Percentiles rank a stretch among this genome's conserved stretches.
These are phyloP conservation scores for Phyllosticta citriasiana DNA, from an alignment of 2,329 filamentous ascomycete genomes.

Conservation along the genomic window DNA sequence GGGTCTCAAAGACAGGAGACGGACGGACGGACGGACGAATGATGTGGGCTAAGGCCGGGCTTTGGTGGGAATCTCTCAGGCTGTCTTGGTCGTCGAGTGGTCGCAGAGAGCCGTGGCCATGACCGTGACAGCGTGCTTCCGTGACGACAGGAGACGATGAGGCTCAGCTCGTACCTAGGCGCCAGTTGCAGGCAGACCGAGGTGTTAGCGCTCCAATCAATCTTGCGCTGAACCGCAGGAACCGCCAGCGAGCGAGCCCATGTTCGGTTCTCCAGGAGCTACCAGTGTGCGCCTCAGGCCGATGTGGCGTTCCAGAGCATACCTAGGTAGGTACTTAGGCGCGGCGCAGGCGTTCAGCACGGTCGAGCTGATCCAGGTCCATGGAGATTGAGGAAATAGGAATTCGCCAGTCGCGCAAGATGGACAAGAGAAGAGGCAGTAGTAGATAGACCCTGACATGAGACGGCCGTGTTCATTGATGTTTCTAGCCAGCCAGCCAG, in stretches of 20 bases:
- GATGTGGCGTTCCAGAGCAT: background rate
- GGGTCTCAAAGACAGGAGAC: background rate
- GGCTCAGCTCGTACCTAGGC: conserved; percentile 1
- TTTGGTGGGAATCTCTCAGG: conserved; percentile 1
- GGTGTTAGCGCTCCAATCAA: conserved; percentile 10
- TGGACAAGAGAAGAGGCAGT: background rate
- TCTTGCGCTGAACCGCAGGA: background rate
- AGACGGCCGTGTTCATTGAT: too few relatives aligned
- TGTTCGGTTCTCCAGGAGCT: background rate
- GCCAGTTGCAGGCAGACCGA: conserved; percentile 2
- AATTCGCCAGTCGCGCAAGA: background rate
- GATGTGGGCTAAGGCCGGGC: background rate
- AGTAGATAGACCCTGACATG: too few relatives aligned
- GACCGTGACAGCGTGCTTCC: background rate
- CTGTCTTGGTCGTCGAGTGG: background rate
- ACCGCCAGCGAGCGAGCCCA: too few relatives aligned
- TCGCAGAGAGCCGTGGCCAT: background rate
- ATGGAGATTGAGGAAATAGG: background rate
- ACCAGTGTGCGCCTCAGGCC: background rate
- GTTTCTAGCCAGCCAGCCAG: too few relatives aligned
- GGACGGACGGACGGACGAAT: background rate
- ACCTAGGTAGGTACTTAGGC: background rate
- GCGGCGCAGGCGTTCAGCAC: background rate
- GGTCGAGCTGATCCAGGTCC: background rate
- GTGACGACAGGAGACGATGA: background rate